phyloP scores from a whole-genome alignment of 2,329 filamentous ascomycete genomes.

The Sarocladium brachiariae region DNA sequence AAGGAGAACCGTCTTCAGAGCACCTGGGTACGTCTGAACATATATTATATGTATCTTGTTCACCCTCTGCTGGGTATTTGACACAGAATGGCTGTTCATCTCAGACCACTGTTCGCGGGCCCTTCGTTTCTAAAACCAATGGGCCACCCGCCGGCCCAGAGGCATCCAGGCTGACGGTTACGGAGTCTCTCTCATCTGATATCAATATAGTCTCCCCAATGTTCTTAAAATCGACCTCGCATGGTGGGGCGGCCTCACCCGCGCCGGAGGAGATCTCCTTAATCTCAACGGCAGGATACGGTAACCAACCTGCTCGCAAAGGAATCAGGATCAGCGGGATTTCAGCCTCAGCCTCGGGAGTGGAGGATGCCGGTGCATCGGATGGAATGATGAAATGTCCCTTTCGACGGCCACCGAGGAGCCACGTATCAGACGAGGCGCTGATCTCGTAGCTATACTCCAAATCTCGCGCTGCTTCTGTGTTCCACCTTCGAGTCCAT shows the following conservation, averaged over 20 bases:
- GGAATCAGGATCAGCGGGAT: constrained; percentile 74
- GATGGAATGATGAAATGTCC: constrained; percentile 64
- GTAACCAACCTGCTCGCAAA: constrained; percentile 67
- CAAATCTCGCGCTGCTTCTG: constrained; percentile 38
- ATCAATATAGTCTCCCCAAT: constrained; percentile 72
- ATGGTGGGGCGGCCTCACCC: constrained; percentile 26
- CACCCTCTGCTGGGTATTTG: too few species aligned
- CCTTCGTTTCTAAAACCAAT: constrained; percentile 58
- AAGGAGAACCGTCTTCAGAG: too few species aligned
- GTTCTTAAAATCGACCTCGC: constrained; percentile 76
- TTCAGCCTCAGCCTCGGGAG: constrained; percentile 44
- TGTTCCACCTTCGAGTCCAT: constrained; percentile 59
- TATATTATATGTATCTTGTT: too few species aligned
- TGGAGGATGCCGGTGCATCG: constrained; percentile 17
- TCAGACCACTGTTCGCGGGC: neutral
- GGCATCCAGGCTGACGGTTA: constrained; percentile 66
- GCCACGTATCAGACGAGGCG: constrained; percentile 69
- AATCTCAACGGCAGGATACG: constrained; percentile 74
- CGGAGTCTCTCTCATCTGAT: constrained; percentile 60
- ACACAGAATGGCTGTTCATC: neutral
- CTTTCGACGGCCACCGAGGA: constrained; percentile 74
- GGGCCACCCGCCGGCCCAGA: constrained; percentile 60
- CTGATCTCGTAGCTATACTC: constrained; percentile 81
- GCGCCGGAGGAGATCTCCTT: constrained; percentile 45
- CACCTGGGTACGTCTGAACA: too few species aligned